These are phyloP conservation scores for Candida stauntonica DNA, from an alignment of 805 yeast species.

Conservation along the genomic window DNA sequence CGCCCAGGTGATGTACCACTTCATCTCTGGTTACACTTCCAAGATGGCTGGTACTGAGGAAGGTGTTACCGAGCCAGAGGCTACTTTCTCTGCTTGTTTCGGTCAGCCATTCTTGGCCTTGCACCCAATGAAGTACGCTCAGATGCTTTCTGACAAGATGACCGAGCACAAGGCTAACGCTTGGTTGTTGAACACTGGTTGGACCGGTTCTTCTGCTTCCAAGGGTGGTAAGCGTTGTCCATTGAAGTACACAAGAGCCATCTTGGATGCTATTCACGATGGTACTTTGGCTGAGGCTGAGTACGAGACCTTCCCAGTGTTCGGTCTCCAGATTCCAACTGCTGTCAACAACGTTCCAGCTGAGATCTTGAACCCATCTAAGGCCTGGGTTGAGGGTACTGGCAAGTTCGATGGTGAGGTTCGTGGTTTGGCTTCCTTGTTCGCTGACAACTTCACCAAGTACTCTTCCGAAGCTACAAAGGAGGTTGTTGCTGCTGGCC, in stretches of 20 bases:
- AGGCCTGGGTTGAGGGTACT: slow-evolving; percentile 65
- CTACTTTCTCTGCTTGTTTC: slow-evolving; percentile 96
- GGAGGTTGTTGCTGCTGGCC: slow-evolving; percentile 94
- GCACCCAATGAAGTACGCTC: slow-evolving; percentile 97
- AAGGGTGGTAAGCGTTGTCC: slow-evolving; percentile 98
- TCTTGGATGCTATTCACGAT: slow-evolving; percentile 88
- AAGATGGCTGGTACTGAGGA: slow-evolving; percentile 99
- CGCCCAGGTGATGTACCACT: slow-evolving; percentile 98
- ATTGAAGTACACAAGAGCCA: slow-evolving; percentile 94
- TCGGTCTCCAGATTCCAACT: slow-evolving; percentile 85
- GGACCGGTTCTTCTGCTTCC: slow-evolving; percentile 93
- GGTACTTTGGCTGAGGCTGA: slow-evolving; percentile 79
- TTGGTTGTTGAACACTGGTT: slow-evolving; percentile 96
- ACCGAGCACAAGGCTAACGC: slow-evolving; percentile 84
- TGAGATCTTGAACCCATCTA: slow-evolving; percentile 82
- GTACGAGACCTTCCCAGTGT: slow-evolving; percentile 80
- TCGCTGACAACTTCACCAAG: slow-evolving; percentile 81
- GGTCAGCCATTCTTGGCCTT: slow-evolving; percentile 98
- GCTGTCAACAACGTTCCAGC: slow-evolving; percentile 70
- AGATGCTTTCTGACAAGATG: slow-evolving; percentile 93
- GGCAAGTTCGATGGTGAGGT: slow-evolving; percentile 53
- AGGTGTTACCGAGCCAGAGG: slow-evolving; percentile 97
- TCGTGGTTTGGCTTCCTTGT: slow-evolving; percentile 64
- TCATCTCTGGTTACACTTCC: slow-evolving; percentile 96
- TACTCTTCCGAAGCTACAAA: slow-evolving; percentile 77